These are phyloP conservation scores for Boletellus ananiceps DNA, from an alignment of 768 basidiomycete species.

Conservation along the genomic window DNA sequence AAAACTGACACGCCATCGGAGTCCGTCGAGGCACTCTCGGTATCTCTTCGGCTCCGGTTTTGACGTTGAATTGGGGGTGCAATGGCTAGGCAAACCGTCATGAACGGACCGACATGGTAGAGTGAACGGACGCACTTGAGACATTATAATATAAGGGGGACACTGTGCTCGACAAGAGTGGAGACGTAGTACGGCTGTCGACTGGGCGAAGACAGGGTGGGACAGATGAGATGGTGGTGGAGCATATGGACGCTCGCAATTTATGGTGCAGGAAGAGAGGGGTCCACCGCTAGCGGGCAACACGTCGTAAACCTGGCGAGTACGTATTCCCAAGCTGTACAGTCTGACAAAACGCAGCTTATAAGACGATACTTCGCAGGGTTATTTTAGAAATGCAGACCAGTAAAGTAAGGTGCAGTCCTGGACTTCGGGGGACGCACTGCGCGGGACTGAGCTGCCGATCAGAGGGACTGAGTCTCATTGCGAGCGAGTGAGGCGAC, in stretches of 20 bases:
- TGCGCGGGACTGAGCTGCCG: conserved; percentile 10
- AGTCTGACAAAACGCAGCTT: conserved; percentile 25
- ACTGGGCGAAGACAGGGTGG: conserved; percentile 8
- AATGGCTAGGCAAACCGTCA: conserved; percentile 7
- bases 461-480: conserved; percentile 17
- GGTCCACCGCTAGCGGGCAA: conserved; percentile 21
- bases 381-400: conserved; percentile 27
- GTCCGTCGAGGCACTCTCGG: conserved; percentile 42
- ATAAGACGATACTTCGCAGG: conserved; percentile 19
- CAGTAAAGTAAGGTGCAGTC: conserved; percentile 23
- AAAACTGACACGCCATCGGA: conserved; percentile 73
- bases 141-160: conserved; percentile 17
- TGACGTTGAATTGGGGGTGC: conserved; percentile 11
- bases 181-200: neutral
- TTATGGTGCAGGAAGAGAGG: conserved; percentile 24
- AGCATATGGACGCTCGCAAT: conserved; percentile 20
- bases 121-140: conserved; percentile 15
- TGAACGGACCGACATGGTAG: neutral
- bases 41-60: conserved; percentile 16
- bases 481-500: conserved; percentile 7
- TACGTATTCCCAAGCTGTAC: conserved; percentile 35
- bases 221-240: conserved; percentile 2
- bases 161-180: conserved; percentile 1
- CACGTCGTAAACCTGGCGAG: conserved; percentile 27
- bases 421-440: conserved; percentile 21